Evolutionary conservation across 495 filamentous ascomycete genomes (phyloP).

Genomic region (Parachaetomium inaequale): DNA sequence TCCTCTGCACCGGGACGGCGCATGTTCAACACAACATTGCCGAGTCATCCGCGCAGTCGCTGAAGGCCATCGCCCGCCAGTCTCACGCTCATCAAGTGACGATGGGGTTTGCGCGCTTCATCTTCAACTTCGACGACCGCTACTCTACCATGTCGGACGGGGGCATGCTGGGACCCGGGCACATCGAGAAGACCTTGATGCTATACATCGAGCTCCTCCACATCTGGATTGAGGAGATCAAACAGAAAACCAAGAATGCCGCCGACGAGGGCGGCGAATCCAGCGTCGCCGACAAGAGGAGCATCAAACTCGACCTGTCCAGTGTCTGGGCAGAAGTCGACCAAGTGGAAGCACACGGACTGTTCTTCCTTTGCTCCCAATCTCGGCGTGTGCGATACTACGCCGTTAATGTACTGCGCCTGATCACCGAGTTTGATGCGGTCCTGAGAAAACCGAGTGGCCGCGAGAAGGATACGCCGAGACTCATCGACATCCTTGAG

Average conservation of each 20-base stretch:
- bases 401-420: slow-evolving; percentile 84
- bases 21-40: slow-evolving; percentile 94
- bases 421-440: slow-evolving; percentile 91
- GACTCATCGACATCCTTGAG: slow-evolving; percentile 89
- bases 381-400: slow-evolving; percentile 83
- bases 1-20: slow-evolving; percentile 93
- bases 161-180: slow-evolving; percentile 89
- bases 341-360: slow-evolving; percentile 90
- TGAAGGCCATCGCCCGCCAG: slow-evolving; percentile 93
- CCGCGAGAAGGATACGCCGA: slow-evolving; percentile 54
- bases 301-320: slow-evolving; percentile 78
- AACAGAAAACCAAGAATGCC: slow-evolving; percentile 74
- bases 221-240: slow-evolving; percentile 97
- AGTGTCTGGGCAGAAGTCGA: slow-evolving; percentile 88
- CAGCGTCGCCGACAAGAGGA: slow-evolving; percentile 53
- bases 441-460: slow-evolving; percentile 65
- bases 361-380: slow-evolving; percentile 98
- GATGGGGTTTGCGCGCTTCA: slow-evolving; percentile 92
- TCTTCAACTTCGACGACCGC: slow-evolving; percentile 95
- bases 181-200: slow-evolving; percentile 89
- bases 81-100: slow-evolving; percentile 93
- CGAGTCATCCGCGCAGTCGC: slow-evolving; percentile 80
- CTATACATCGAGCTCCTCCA: slow-evolving; percentile 90
- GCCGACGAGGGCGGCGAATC: slow-evolving; percentile 59
- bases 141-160: slow-evolving; percentile 98